These are phyloP conservation scores for Candida maesae DNA, from an alignment of 805 yeast species.

Conservation along the genomic window DNA sequence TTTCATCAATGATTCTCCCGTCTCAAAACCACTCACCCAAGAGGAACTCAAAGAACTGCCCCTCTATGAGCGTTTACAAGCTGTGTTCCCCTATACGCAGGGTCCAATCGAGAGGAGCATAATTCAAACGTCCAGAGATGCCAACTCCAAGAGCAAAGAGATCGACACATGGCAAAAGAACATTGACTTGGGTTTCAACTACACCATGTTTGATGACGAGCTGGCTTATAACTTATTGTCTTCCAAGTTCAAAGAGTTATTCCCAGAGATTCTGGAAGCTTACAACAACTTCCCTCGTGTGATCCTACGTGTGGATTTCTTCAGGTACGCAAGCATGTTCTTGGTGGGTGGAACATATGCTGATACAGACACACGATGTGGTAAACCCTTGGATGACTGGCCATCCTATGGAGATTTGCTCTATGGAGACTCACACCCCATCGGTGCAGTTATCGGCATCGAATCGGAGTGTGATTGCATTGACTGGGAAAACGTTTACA, in stretches of 20 bases:
- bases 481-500: slow-evolving; percentile 49
- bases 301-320: slow-evolving; percentile 51
- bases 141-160: slow-evolving; percentile 33
- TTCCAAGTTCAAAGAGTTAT: slow-evolving; percentile 33
- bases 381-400: slow-evolving; percentile 58
- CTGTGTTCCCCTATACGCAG: slow-evolving; percentile 12
- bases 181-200: slow-evolving; percentile 12
- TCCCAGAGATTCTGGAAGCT: slow-evolving; percentile 52
- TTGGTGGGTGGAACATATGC: slow-evolving; percentile 60
- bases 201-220: slow-evolving; percentile 32
- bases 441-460: slow-evolving; percentile 53
- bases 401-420: slow-evolving; percentile 34
- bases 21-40: neutral
- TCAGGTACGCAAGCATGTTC: slow-evolving; percentile 48
- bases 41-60: slow-evolving; percentile 10
- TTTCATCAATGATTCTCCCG: neutral
- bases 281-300: slow-evolving; percentile 48
- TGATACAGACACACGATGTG: slow-evolving; percentile 50
- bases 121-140: slow-evolving; percentile 40
- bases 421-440: slow-evolving; percentile 26
- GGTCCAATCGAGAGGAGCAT: slow-evolving; percentile 15
- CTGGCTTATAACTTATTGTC: slow-evolving; percentile 35
- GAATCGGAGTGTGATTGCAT: slow-evolving; percentile 51
- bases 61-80: slow-evolving; percentile 11
- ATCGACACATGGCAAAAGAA: slow-evolving; percentile 9